Evolutionary conservation across 495 filamentous ascomycete species (phyloP).

Genomic region (Neurospora sublineolata): DNA sequence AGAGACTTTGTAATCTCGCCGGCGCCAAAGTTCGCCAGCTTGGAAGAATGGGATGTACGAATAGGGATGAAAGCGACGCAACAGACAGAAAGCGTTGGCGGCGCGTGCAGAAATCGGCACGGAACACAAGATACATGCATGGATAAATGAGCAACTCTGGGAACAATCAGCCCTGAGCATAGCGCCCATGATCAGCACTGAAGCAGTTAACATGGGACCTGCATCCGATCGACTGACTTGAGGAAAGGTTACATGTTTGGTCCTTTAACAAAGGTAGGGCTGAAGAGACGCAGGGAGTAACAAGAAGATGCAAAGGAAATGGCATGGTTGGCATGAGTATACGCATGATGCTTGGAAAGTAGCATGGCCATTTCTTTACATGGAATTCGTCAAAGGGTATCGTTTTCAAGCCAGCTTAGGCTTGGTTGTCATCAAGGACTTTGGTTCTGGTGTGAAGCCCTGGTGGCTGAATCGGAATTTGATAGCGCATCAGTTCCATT

Average conservation of each 20-base stretch:
- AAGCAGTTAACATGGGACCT: background rate
- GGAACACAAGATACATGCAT: background rate
- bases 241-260: background rate
- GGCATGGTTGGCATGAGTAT: background rate
- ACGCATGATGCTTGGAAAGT: background rate
- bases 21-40: background rate
- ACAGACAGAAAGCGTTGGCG: background rate
- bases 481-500: background rate
- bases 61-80: background rate
- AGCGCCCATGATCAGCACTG: background rate
- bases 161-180: background rate
- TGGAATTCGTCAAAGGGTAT: background rate
- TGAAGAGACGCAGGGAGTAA: background rate
- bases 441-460: background rate
- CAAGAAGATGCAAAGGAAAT: background rate
- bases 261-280: background rate
- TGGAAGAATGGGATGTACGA: background rate
- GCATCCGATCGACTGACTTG: background rate
- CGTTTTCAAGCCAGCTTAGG: background rate
- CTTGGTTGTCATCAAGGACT: background rate
- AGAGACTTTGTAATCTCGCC: background rate
- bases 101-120: background rate
- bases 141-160: background rate
- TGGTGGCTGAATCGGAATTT: background rate
- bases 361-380: background rate